Conservation (phyloP, 1,139 yeast genomes). For the Debaryomyces robertsiae region DNA sequence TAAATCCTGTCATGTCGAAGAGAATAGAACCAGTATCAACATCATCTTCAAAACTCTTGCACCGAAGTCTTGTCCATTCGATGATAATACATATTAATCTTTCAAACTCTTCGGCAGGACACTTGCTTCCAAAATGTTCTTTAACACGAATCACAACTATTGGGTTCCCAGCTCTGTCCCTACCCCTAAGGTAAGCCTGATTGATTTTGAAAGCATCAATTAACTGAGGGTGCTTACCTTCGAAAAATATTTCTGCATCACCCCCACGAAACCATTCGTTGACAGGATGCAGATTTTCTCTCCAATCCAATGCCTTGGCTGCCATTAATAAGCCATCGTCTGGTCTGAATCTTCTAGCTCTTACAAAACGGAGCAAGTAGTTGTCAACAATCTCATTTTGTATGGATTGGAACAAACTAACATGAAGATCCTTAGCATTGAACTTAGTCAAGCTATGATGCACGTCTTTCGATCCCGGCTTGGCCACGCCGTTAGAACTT, state of each 20-base stretch:
- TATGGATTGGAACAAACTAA: conserved; percentile 8
- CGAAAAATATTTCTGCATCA: conserved; percentile 43
- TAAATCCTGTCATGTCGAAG: conserved; percentile 75
- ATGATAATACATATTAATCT: conserved; percentile 65
- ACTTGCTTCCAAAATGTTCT: conserved; percentile 70
- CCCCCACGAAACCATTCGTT: conserved; percentile 63
- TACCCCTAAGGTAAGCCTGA: conserved; percentile 68
- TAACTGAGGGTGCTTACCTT: conserved; percentile 40
- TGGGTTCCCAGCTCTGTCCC: conserved; percentile 66
- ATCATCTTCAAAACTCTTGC: conserved; percentile 51
- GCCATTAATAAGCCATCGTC: conserved; percentile 65
- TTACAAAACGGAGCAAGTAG: conserved; percentile 60
- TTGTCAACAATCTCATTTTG: conserved; percentile 74
- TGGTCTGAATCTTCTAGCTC: conserved; percentile 76
- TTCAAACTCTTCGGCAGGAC: conserved; percentile 67
- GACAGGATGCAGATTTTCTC: conserved; percentile 56
- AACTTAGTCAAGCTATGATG: not conserved
- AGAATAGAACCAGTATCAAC: conserved; percentile 54
- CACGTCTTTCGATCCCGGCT: not conserved
- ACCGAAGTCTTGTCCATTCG: conserved; percentile 66
- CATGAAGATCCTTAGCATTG: conserved; percentile 7
- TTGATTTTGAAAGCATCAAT: conserved; percentile 54
- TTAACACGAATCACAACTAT: conserved; percentile 72
- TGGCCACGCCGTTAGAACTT: not conserved
- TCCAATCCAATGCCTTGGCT: conserved; percentile 69